Evolutionary conservation across 2,329 filamentous ascomycete species (phyloP), one percentile per base, ranked within the genome.

Genomic region (Allantophomopsis lycopodina): DNA sequence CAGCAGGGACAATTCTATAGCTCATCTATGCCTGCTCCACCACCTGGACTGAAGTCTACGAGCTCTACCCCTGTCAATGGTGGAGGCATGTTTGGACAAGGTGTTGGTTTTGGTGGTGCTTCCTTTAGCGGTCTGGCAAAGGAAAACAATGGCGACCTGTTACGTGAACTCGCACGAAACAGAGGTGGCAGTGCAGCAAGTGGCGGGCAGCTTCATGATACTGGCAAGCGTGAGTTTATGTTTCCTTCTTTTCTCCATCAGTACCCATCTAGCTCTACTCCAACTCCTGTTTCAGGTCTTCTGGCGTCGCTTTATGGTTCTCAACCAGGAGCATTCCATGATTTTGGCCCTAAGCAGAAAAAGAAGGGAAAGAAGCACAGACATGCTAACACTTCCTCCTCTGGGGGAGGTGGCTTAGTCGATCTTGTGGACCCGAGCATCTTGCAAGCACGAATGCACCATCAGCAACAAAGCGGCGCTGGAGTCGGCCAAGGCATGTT

Each of bases 301-400:
- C 72, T 89, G 69, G 82, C 76, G 75, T 83, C 84, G 75, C 84
- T 91, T 72, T 93, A 93, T 71, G 84, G 83, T 68, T 72, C 78
- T 60, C 82, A 83, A 69, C 69, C 82, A 71, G 84, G 83, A 71
- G 76, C 77, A 67, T 86, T 85, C 69, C 83, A 88, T 79, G 87
- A 94, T 62, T 79, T 81, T 69, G 83, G 83, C 69, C 81, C 84
- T 69, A 93, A 94, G 80, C 87, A 93, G 77, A 94, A 94, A 82
- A 95, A 94, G 79, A 94, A 94, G 86, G 87, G 87, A 73, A 95
- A 94, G 79, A 95, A 95, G 86, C 89, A 95, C 76, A 93, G 88
- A 80, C 88, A 95, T 81, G 89, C 87, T 91, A 94, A 95, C 86
- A 95, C 89, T 89, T 94, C 88, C 84, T 96, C 89, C 79, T 94